Conservation (phyloP, 352 stramenopile genomes). For the Nothophytophthora sp. region DNA sequence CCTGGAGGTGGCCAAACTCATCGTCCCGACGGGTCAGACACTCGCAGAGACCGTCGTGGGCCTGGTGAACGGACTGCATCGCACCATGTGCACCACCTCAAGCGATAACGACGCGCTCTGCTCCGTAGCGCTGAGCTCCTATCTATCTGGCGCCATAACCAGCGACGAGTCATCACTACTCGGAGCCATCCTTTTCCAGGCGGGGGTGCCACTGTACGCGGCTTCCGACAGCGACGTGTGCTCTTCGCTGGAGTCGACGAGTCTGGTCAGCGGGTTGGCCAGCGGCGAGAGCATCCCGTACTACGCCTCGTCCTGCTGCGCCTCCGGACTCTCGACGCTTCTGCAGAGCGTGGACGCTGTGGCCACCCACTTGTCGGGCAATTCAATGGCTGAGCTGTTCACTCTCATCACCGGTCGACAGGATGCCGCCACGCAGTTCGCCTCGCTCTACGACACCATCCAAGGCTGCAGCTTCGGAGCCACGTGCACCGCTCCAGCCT, state of each 20-base stretch:
- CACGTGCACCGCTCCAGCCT: constrained; percentile 41
- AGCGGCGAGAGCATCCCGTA: constrained; percentile 35
- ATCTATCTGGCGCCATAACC: constrained; percentile 33
- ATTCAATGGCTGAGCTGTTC: constrained; percentile 50
- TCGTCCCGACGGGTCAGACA: constrained; percentile 48
- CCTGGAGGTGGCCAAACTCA: constrained; percentile 45
- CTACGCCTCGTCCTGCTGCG: constrained; percentile 52
- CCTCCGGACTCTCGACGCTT: constrained; percentile 33
- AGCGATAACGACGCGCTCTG: constrained; percentile 45
- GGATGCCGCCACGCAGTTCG: constrained; percentile 32
- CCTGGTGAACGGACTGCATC: constrained; percentile 58
- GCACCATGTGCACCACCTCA: constrained; percentile 48
- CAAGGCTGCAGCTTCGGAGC: constrained; percentile 40
- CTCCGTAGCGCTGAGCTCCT: constrained; percentile 42
- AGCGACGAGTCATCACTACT: constrained; percentile 40
- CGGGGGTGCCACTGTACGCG: constrained; percentile 49
- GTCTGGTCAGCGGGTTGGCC: constrained; percentile 39
- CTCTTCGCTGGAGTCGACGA: constrained; percentile 35
- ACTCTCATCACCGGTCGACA: constrained; percentile 50
- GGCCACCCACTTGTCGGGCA: constrained; percentile 44
- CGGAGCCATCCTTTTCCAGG: constrained; percentile 40
- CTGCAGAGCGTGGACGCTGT: constrained; percentile 51
- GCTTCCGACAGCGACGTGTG: constrained; percentile 42
- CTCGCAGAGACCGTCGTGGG: constrained; percentile 40
- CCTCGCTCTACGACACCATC: constrained; percentile 38